Base-by-base conservation (phyloP, 164 flowering plant species). In the Annona squamosa region DNA sequence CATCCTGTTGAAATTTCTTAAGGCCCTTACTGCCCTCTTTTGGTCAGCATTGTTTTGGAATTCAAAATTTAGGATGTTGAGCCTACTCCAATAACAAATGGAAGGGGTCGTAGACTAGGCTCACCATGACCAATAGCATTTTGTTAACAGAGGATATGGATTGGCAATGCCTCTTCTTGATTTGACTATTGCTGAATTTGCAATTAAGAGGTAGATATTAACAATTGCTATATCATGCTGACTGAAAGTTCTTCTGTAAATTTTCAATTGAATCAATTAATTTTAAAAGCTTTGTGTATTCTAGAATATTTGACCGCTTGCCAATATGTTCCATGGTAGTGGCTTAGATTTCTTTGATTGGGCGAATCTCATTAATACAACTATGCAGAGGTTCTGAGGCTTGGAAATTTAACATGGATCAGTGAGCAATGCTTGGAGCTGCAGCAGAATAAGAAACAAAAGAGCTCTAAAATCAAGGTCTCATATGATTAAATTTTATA, bases 371-470 rank as follows among this genome's bases (percentile, higher is more conserved):
- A 3, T 57, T 48, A 48, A 63, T 68, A 6, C 47, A 65, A 71
- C 47, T 19, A 75, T 77, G 48, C 82, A 93, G 99, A 95, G 76
- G 97, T 91, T 65, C 62, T 86, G 75, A 91, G 79, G 81, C 88
- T 96, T 42, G 89, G 89, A 65, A 90, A 73, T 76, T 70, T 89
- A 9, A 78, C 81, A 65, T 86, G 82, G 65, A 92, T 96, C 42
- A 92, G 88, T 68, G 99, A 93, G 72, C 82, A 82, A 56, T 96
- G 99, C 81, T 86, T 92, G 87, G 97, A 93, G 79, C 93, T 96
- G 78, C 98, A 92, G 77, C 87, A 83, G 81, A 88, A 81, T 43
- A 90, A 86, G 85, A 90, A 84, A 64, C 75, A 79, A 61, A 85
- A 75, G 68, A 79, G 72, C 48, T 83, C 95, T 48, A 92, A 88